Evolutionary conservation across 495 filamentous ascomycete genomes (phyloP).

Genomic region (Penicillium herquei): DNA sequence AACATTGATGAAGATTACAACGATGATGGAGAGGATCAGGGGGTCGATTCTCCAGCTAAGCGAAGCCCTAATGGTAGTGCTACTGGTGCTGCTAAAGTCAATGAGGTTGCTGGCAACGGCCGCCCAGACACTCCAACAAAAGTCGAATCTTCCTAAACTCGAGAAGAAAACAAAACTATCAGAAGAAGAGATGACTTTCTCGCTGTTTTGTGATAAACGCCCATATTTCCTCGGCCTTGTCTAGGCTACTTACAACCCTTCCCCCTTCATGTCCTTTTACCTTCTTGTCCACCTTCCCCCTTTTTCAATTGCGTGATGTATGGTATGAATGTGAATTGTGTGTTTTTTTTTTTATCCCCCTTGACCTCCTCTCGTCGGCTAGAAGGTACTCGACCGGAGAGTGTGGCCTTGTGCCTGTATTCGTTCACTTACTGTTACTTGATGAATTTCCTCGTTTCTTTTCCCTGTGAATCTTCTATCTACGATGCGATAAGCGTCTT

Average conservation of each 20-base stretch:
- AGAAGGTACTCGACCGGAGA: conserved; percentile 13
- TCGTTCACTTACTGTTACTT: conserved; percentile 22
- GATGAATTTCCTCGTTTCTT: conserved; percentile 28
- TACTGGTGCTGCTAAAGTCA: conserved; percentile 31
- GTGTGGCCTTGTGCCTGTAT: conserved; percentile 17
- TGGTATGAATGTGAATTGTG: conserved; percentile 27
- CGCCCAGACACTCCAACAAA: conserved; percentile 35
- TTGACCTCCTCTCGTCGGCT: conserved; percentile 12
- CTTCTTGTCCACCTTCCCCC: conserved; percentile 7
- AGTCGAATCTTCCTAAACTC: conserved; percentile 29
- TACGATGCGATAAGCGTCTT: conserved; percentile 20
- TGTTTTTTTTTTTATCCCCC: conserved; percentile 2
- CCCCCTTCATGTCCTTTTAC: conserved; percentile 15
- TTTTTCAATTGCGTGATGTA: conserved; percentile 26
- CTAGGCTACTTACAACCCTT: conserved; percentile 9
- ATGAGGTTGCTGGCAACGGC: conserved; percentile 28
- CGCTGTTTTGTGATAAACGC: neutral
- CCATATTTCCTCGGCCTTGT: conserved; percentile 1
- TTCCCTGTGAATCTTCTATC: conserved; percentile 26
- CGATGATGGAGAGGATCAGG: conserved; percentile 83
- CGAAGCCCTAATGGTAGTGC: conserved; percentile 44
- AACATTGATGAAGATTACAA: conserved; percentile 96
- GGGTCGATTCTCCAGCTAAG: conserved; percentile 39
- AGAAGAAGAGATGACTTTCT: conserved; percentile 1
- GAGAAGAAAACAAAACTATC: conserved; percentile 5